phyloP scores from a whole-genome alignment of 352 stramenopile species.

The Globisporangium echinulatum region DNA sequence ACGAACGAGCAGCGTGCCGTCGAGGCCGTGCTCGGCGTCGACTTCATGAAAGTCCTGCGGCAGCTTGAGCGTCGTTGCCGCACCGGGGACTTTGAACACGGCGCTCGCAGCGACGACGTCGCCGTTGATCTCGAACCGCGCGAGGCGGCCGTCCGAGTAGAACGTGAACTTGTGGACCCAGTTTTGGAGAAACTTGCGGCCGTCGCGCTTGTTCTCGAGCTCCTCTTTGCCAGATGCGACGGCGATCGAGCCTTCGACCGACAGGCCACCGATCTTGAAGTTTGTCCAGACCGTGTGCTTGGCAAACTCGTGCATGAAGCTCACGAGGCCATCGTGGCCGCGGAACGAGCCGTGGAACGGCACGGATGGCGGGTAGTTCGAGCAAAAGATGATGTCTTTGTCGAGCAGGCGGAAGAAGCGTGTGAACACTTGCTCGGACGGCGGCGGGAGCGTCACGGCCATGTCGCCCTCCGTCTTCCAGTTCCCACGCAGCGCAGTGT shows the following conservation, averaged over 20 bases:
- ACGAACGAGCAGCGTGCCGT: conserved; percentile 63
- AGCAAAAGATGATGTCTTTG: conserved; percentile 84
- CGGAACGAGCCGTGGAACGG: conserved; percentile 82
- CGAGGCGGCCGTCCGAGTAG: conserved; percentile 73
- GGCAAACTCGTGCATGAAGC: conserved; percentile 77
- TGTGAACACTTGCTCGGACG: conserved; percentile 83
- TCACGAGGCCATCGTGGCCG: conserved; percentile 60
- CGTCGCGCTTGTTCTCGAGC: conserved; percentile 80
- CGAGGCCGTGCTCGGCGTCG: conserved; percentile 65
- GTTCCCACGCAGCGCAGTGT: conserved; percentile 69
- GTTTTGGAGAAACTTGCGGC: conserved; percentile 83
- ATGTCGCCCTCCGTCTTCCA: conserved; percentile 85
- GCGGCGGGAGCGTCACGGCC: conserved; percentile 79
- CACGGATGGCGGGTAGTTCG: conserved; percentile 84
- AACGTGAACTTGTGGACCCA: conserved; percentile 90
- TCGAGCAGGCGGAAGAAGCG: conserved; percentile 83
- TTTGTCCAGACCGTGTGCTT: conserved; percentile 78
- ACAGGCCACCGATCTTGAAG: conserved; percentile 82
- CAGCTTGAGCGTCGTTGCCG: conserved; percentile 80
- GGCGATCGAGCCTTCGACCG: conserved; percentile 76
- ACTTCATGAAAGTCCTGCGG: conserved; percentile 87
- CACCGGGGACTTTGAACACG: conserved; percentile 82
- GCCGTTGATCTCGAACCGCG: conserved; percentile 85
- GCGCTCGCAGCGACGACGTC: conserved; percentile 82
- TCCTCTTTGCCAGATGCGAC: conserved; percentile 83